A percentile compares a stretch with the other conserved stretches of the same genome.
Evolutionary conservation across 2,329 filamentous ascomycete species (phyloP).

Genomic region (Thielaviopsis euricoi): DNA sequence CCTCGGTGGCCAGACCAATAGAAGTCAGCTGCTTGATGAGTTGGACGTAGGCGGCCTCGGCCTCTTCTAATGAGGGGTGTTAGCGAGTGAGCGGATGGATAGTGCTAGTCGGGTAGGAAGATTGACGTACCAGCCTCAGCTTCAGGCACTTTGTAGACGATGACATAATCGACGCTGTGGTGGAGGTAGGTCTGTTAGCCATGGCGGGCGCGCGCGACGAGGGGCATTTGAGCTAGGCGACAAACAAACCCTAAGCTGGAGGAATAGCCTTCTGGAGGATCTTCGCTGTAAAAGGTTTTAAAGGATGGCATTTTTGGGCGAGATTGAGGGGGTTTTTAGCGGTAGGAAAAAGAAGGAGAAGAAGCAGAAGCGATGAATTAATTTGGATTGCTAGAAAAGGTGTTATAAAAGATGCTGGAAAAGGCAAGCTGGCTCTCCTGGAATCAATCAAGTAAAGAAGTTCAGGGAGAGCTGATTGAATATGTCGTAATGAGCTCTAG

Average conservation of each 20-base stretch:
- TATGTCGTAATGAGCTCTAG: not conserved
- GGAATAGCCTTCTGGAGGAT: slow-evolving; percentile 10
- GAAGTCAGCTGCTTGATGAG: slow-evolving; percentile 59
- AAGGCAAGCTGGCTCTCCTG: not conserved
- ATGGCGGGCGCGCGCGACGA: not conserved
- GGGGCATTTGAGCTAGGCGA: not conserved
- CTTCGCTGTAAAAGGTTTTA: slow-evolving; percentile 10
- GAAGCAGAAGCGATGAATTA: not conserved
- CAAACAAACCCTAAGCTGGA: slow-evolving; percentile 6
- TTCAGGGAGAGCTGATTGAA: not conserved
- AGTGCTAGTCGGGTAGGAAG: not conserved
- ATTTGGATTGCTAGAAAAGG: too few relatives aligned
- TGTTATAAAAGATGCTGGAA: not conserved
- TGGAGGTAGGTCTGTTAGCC: too few relatives aligned
- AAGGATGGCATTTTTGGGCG: slow-evolving; percentile 6
- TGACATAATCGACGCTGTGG: slow-evolving; percentile 70
- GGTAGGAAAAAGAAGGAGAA: not conserved
- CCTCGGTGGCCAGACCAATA: slow-evolving; percentile 76
- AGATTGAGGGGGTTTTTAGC: too few relatives aligned
- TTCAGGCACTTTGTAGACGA: slow-evolving; percentile 58
- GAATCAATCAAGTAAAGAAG: not conserved
- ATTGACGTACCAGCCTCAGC: slow-evolving; percentile 33
- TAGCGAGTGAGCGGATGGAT: not conserved
- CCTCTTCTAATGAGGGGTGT: slow-evolving; percentile 25
- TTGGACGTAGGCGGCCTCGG: slow-evolving; percentile 59